phyloP scores from a whole-genome alignment of 805 yeast species.

The Saccharomycopsis schoenii region DNA sequence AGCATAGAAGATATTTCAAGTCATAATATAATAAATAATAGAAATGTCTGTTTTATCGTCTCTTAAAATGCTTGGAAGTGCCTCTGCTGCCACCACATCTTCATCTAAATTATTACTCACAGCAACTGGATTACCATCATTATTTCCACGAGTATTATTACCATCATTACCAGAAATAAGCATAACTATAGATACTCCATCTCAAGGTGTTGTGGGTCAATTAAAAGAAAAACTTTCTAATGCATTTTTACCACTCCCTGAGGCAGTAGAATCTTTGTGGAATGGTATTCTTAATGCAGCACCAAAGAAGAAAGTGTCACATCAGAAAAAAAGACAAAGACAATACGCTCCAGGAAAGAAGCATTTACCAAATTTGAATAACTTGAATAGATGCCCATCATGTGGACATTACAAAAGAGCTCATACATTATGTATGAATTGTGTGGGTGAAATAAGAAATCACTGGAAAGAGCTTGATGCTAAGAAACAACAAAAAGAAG shows the following conservation, averaged over 20 bases:
- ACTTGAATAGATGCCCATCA: constrained; percentile 85
- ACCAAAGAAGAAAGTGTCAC: constrained; percentile 89
- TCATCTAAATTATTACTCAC: background rate
- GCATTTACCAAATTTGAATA: constrained; percentile 64
- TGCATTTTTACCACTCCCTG: background rate
- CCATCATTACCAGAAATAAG: background rate
- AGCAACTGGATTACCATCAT: background rate
- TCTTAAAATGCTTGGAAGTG: background rate
- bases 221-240: background rate
- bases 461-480: constrained; percentile 45
- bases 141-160: background rate
- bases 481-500: constrained; percentile 19
- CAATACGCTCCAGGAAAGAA: constrained; percentile 75
- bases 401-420: constrained; percentile 90
- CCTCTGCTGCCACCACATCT: background rate
- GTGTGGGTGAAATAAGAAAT: constrained; percentile 71
- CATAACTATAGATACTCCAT: background rate
- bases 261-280: constrained; percentile 9
- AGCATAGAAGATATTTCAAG: background rate
- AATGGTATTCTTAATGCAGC: constrained; percentile 73
- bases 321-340: constrained; percentile 75
- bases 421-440: constrained; percentile 86
- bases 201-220: background rate
- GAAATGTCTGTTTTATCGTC: background rate
- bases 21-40: background rate